phyloP scores from a whole-genome alignment of 2,329 filamentous ascomycete genomes.

The Xylariaceae sp. region DNA sequence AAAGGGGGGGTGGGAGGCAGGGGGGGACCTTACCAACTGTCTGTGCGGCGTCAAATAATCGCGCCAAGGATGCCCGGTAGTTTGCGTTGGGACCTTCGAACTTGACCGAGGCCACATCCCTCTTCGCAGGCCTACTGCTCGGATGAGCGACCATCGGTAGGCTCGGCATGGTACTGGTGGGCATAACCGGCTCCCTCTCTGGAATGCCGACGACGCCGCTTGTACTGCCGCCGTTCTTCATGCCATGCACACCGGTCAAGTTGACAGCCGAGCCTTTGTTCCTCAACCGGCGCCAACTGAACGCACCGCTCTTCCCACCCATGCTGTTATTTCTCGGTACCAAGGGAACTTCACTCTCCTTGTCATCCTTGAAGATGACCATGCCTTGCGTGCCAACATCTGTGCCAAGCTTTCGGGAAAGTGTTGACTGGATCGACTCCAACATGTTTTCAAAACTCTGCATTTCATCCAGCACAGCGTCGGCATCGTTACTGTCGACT shows the following conservation, averaged over 20 bases:
- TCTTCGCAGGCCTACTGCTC: constrained; percentile 63
- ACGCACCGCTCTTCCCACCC: constrained; percentile 70
- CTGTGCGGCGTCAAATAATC: constrained; percentile 89
- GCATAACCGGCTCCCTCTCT: constrained; percentile 48
- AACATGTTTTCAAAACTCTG: constrained; percentile 79
- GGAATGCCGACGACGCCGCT: constrained; percentile 28
- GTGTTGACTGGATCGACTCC: constrained; percentile 72
- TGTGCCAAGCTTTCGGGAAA: constrained; percentile 81
- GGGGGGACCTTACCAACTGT: constrained; percentile 65
- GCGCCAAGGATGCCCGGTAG: constrained; percentile 87
- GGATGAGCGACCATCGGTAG: constrained; percentile 69
- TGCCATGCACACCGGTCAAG: constrained; percentile 47
- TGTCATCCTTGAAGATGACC: constrained; percentile 39
- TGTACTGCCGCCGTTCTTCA: constrained; percentile 35
- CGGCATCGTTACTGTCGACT: constrained; percentile 85
- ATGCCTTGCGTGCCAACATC: constrained; percentile 78
- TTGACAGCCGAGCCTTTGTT: constrained; percentile 77
- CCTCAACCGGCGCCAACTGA: constrained; percentile 84
- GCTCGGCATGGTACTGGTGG: constrained; percentile 62
- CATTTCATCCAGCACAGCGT: constrained; percentile 91
- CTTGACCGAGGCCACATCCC: constrained; percentile 61
- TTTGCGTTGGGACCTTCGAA: constrained; percentile 80
- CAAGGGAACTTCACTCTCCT: constrained; percentile 35
- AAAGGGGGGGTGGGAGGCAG: not conserved
- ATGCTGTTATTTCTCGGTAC: constrained; percentile 55